Evolutionary conservation across 2,329 filamentous ascomycete species (phyloP).

Genomic region (Trichoderma simmonsii): DNA sequence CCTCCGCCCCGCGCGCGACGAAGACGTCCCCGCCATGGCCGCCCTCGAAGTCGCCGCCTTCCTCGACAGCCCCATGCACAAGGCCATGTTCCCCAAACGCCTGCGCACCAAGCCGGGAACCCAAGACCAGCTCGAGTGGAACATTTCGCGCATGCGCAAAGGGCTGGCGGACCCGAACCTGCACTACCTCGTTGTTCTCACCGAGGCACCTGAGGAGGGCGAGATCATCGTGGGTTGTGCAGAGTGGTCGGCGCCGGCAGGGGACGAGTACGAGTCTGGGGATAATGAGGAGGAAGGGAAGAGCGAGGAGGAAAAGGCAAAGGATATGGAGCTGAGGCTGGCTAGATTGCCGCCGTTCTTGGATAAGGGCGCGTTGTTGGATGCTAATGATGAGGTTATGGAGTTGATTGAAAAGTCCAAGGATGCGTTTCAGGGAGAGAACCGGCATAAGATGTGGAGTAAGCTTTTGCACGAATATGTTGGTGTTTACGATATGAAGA

Average conservation of each 20-base stretch:
- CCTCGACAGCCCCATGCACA: conserved; percentile 20
- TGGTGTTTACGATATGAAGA: not conserved
- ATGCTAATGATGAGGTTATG: conserved; percentile 15
- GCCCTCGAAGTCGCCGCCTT: conserved; percentile 19
- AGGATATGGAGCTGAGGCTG: conserved; percentile 8
- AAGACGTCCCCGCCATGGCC: conserved; percentile 19
- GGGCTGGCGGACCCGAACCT: not conserved
- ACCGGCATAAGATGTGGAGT: conserved; percentile 21
- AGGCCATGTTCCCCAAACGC: conserved; percentile 19
- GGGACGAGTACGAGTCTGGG: not conserved
- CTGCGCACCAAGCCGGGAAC: conserved; percentile 20
- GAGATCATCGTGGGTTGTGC: conserved; percentile 20
- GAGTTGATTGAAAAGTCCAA: conserved; percentile 17
- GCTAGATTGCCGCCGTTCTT: conserved; percentile 17
- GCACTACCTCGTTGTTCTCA: conserved; percentile 11
- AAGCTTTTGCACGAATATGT: not conserved
- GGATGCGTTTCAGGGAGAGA: not conserved
- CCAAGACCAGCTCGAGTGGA: conserved; percentile 21
- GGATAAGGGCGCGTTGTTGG: conserved; percentile 13
- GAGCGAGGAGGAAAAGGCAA: conserved; percentile 1
- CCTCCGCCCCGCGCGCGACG: conserved; percentile 14
- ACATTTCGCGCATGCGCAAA: conserved; percentile 10
- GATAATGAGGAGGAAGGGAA: conserved; percentile 3
- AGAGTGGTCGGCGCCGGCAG: conserved; percentile 17
- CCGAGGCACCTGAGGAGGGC: not conserved